Percentiles rank a stretch among this genome's conserved stretches.
phyloP scores from a whole-genome alignment of 306 rosid genomes.

The Fagus crenata region DNA sequence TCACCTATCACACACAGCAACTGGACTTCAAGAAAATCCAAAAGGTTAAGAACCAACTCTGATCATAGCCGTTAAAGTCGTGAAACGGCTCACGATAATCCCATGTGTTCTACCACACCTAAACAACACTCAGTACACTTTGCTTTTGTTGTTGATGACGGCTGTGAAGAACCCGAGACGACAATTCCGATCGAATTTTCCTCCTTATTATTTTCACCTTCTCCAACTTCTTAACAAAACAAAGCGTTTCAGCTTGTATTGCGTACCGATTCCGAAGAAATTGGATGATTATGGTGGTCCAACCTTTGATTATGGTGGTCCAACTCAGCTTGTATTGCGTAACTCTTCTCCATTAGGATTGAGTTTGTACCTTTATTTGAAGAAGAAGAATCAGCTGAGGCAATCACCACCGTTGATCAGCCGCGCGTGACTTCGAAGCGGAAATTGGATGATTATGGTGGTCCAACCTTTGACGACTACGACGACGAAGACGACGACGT shows the following conservation, averaged over 20 bases:
- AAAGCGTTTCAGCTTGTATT: too few relatives aligned
- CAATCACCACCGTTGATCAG: slow-evolving; percentile 29
- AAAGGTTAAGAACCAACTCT: neutral
- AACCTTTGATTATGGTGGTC: too few relatives aligned
- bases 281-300: too few relatives aligned
- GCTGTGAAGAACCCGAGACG: slow-evolving; percentile 21
- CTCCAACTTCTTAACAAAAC: too few relatives aligned
- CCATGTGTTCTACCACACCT: neutral
- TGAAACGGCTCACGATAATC: neutral
- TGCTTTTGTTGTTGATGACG: neutral
- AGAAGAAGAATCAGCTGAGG: too few relatives aligned
- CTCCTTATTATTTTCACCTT: neutral
- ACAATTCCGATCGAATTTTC: slow-evolving; percentile 13
- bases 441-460: slow-evolving; percentile 62
- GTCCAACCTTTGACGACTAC: slow-evolving; percentile 46
- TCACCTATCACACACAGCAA: too few relatives aligned
- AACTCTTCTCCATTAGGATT: too few relatives aligned
- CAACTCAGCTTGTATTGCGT: too few relatives aligned
- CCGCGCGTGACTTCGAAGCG: slow-evolving; percentile 59
- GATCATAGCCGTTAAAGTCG: neutral
- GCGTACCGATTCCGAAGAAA: slow-evolving; percentile 34
- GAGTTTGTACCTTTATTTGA: too few relatives aligned
- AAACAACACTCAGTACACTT: neutral
- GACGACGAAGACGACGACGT: slow-evolving; percentile 40
- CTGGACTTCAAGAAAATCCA: too few relatives aligned